Evolutionary conservation across 345 rosid species (phyloP), one percentile per base, ranked within the genome.

Genomic region (Eucalyptus lansdowneana): DNA sequence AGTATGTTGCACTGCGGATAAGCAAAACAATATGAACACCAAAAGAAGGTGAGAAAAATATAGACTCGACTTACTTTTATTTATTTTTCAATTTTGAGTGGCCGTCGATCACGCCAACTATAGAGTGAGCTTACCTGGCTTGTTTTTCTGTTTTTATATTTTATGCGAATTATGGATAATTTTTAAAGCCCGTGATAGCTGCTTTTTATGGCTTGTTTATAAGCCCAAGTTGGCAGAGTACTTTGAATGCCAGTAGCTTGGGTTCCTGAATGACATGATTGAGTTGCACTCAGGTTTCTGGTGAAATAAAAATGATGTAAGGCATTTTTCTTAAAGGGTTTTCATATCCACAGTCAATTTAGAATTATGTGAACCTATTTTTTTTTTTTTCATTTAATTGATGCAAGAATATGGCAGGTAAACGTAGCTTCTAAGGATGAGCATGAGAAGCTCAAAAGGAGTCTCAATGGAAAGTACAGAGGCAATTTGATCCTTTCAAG

Each of bases 401-500:
- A 31, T 37, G 10, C 6, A 14, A 9, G 69, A 34, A 53, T 87
- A 3, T 56, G 42, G 14, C 90, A 94, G 95, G 94, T 94, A 10
- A 86, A 88, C 31, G 91, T 90, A 53, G 13, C 92, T 58, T 49
- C n/a, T 25, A 90, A 87, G 37, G 90, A 91, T 44, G 92, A 90
- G 69, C 89, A 91, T 72, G 90, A 92, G 89, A 93, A 92, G 90
- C 91, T 95, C 31, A 93, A 90, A 86, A 80, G 87, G 14, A 76
- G 87, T 37, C 44, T 90, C 47, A 89, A 92, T 34, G 76, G 9
- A 53, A 92, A 91, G 40, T 89, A 21, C 80, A 62, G 80, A 65
- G 89, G 90, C 65, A 76, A 90, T 49, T 80, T 93, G 89, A 86
- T 90, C 81, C 90, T 90, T 87, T 53, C 92, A 51, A 62, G 87